These are phyloP conservation scores for Dryas integrifolia DNA, from an alignment of 331 rosid species.

Conservation along the genomic window DNA sequence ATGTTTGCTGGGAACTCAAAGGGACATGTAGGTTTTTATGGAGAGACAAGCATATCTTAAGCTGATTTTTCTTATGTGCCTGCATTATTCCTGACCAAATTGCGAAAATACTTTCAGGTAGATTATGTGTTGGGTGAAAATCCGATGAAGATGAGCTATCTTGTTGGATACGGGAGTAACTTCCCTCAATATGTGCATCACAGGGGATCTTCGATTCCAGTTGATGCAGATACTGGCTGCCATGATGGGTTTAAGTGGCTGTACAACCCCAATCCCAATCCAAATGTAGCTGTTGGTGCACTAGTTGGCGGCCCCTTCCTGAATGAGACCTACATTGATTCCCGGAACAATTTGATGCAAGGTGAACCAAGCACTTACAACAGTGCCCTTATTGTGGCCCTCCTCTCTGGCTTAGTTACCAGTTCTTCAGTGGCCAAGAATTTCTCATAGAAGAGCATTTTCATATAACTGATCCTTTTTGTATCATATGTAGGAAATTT, in stretches of 20 bases:
- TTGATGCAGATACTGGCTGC: conserved; percentile 51
- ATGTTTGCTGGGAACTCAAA: too few species aligned
- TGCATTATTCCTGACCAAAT: background rate
- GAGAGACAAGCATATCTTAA: too few species aligned
- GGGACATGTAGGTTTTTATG: too few species aligned
- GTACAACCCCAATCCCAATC: conserved; percentile 42
- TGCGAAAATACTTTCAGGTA: conserved; percentile 34
- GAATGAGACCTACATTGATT: conserved; percentile 57
- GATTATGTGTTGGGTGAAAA: conserved; percentile 59
- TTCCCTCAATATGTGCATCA: conserved; percentile 62
- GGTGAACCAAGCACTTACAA: conserved; percentile 56
- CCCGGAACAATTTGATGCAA: conserved; percentile 53
- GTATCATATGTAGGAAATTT: background rate
- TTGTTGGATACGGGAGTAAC: conserved; percentile 53
- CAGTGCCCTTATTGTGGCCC: conserved; percentile 59
- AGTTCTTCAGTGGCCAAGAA: conserved; percentile 38
- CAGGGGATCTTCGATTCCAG: conserved; percentile 70
- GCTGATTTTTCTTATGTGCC: background rate
- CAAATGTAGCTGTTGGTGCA: conserved; percentile 64
- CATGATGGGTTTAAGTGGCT: conserved; percentile 58
- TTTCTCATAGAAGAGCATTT: conserved; percentile 26
- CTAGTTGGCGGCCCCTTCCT: conserved; percentile 66
- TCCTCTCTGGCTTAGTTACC: conserved; percentile 54
- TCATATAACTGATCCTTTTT: background rate
- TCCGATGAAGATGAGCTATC: conserved; percentile 58